Evolutionary conservation across 352 stramenopile genomes (phyloP).

Genomic region (Globisporangium mamillatum): DNA sequence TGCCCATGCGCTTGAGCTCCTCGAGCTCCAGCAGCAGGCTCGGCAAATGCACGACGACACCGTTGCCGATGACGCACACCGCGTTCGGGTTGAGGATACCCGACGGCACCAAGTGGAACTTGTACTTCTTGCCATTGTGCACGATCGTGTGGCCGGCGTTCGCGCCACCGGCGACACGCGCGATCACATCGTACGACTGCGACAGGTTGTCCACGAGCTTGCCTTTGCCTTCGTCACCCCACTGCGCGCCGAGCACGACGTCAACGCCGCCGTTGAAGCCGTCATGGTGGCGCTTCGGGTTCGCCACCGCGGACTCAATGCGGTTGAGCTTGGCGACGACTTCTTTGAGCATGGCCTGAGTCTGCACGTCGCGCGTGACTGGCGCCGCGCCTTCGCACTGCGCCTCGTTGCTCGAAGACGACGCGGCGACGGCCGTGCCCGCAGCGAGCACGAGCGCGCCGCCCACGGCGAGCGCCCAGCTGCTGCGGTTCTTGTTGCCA

Average conservation of each 20-base stretch:
- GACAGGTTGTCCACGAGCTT: conserved; percentile 96
- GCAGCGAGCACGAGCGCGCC: conserved; percentile 29
- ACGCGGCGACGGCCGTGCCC: conserved; percentile 16
- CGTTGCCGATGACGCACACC: conserved; percentile 98
- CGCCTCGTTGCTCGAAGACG: conserved; percentile 9
- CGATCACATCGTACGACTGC: conserved; percentile 96
- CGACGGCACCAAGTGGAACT: conserved; percentile 98
- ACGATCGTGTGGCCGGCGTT: conserved; percentile 99
- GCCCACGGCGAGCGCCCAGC: conserved; percentile 26
- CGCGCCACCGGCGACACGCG: conserved; percentile 94
- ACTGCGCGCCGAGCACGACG: conserved; percentile 97
- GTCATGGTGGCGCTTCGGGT: conserved; percentile 70
- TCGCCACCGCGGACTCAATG: conserved; percentile 83
- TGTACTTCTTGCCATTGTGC: conserved; percentile 98
- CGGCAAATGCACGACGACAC: conserved; percentile 97
- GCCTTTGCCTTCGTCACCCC: conserved; percentile 99
- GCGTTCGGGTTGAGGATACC: conserved; percentile 96
- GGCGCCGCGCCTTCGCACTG: conserved; percentile 36
- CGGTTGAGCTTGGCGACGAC: conserved; percentile 85
- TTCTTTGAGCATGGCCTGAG: conserved; percentile 75
- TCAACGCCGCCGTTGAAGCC: conserved; percentile 70
- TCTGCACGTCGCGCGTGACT: conserved; percentile 46
- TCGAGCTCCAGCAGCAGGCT: conserved; percentile 96
- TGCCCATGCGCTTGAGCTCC: conserved; percentile 83
- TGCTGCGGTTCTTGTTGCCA: conserved; percentile 15